A percentile compares a stretch with the other conserved stretches of the same genome.
phyloP scores from a whole-genome alignment of 1,139 yeast species.

The Zygoascus sp. region DNA sequence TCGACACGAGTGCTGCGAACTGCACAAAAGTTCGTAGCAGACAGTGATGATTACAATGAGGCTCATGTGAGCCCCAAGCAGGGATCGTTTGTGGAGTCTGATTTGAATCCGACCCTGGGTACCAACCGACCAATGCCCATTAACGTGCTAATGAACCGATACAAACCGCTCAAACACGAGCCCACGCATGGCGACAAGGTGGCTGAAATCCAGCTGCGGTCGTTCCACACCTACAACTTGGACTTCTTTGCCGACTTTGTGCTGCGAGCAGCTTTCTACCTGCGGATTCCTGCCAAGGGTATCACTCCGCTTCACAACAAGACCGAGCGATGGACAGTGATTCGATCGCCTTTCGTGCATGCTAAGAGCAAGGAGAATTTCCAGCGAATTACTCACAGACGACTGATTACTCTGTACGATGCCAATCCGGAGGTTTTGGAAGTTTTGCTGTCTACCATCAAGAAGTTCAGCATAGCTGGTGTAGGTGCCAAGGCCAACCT shows the following conservation, averaged over 20 bases:
- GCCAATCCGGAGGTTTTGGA: conserved; percentile 83
- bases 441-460: conserved; percentile 71
- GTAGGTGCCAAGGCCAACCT: conserved; percentile 78
- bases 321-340: conserved; percentile 90
- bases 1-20: neutral
- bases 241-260: conserved; percentile 83
- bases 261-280: conserved; percentile 80
- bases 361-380: conserved; percentile 94
- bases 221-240: conserved; percentile 66
- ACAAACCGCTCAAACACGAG: conserved; percentile 71
- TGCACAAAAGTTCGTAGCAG: conserved; percentile 19
- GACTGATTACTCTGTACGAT: conserved; percentile 72
- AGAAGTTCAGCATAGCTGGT: conserved; percentile 73
- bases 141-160: conserved; percentile 76
- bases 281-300: conserved; percentile 78
- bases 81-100: conserved; percentile 26
- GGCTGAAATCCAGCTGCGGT: conserved; percentile 59
- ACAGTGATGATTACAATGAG: conserved; percentile 20
- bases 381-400: conserved; percentile 78
- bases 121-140: conserved; percentile 63
- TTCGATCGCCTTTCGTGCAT: conserved; percentile 88
- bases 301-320: conserved; percentile 64
- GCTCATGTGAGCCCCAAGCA: conserved; percentile 25
- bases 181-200: conserved; percentile 67
- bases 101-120: conserved; percentile 24